Evolutionary conservation across 2,329 filamentous ascomycete genomes (phyloP).

Genomic region (Colletotrichum zoysiae): DNA sequence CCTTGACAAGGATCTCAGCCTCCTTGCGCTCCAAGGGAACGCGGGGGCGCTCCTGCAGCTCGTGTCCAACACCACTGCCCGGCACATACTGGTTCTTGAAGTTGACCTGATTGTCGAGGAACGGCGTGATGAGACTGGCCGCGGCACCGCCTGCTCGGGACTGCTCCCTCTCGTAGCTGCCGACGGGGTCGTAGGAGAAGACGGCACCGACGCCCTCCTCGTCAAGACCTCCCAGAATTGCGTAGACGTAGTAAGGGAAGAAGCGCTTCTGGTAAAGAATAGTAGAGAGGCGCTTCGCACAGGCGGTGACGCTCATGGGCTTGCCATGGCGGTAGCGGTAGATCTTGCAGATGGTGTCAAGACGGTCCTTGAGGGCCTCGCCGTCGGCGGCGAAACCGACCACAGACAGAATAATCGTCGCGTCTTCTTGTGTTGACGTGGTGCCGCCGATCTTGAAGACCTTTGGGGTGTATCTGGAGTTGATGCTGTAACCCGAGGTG

Average conservation of each 20-base stretch:
- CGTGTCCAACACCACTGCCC: slow-evolving; percentile 85
- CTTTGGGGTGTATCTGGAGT: slow-evolving; percentile 94
- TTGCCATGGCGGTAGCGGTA: slow-evolving; percentile 99
- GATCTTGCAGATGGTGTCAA: slow-evolving; percentile 97
- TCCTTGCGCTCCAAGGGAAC: slow-evolving; percentile 78
- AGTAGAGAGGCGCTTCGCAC: slow-evolving; percentile 93
- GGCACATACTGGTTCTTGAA: slow-evolving; percentile 99
- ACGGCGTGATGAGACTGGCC: slow-evolving; percentile 96
- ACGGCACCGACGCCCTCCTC: slow-evolving; percentile 94
- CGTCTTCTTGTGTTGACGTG: slow-evolving; percentile 85
- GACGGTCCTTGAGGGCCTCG: slow-evolving; percentile 90
- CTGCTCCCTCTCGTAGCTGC: slow-evolving; percentile 97
- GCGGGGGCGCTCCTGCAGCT: slow-evolving; percentile 77
- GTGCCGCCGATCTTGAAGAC: slow-evolving; percentile 97
- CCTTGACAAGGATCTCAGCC: slow-evolving; percentile 90
- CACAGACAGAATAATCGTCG: slow-evolving; percentile 90
- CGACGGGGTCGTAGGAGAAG: slow-evolving; percentile 98
- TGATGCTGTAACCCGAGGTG: slow-evolving; percentile 98
- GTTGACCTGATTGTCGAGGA: slow-evolving; percentile 99
- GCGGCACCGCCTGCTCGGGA: slow-evolving; percentile 94
- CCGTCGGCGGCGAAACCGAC: slow-evolving; percentile 97
- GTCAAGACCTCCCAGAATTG: slow-evolving; percentile 93
- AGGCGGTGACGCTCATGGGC: slow-evolving; percentile 93
- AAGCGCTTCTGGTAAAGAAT: slow-evolving; percentile 98
- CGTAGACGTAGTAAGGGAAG: slow-evolving; percentile 98